phyloP scores from a whole-genome alignment of 2,329 filamentous ascomycete genomes.

The Pyrenophora graminea region DNA sequence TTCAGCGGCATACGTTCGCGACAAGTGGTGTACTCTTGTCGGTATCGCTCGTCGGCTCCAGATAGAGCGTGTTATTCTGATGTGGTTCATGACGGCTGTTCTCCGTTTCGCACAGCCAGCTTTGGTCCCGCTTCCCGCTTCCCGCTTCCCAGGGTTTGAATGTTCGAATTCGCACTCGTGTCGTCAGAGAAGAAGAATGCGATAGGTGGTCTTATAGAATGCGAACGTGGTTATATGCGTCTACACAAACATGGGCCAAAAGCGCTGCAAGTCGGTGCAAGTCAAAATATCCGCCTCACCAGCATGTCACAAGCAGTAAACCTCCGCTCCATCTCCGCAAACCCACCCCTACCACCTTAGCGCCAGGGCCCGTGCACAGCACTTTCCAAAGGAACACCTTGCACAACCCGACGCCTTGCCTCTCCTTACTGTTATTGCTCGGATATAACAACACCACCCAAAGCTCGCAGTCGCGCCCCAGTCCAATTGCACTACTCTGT shows the following conservation, averaged over 20 bases:
- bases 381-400: slow-evolving; percentile 20
- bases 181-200: background rate
- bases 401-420: slow-evolving; percentile 5
- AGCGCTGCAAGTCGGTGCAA: background rate
- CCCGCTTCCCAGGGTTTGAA: no score
- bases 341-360: slow-evolving; percentile 1
- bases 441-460: no score
- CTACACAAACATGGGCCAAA: background rate
- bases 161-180: background rate
- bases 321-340: slow-evolving; percentile 33
- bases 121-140: slow-evolving; percentile 3
- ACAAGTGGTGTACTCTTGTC: slow-evolving; percentile 6
- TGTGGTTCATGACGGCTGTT: slow-evolving; percentile 19
- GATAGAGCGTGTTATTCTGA: slow-evolving; percentile 11
- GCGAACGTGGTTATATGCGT: no score
- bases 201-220: background rate
- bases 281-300: no score
- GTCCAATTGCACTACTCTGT: no score
- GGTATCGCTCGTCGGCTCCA: slow-evolving; percentile 4
- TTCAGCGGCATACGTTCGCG: slow-evolving; percentile 23
- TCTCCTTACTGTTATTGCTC: background rate
- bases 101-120: background rate
- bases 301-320: slow-evolving; percentile 18
- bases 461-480: no score
- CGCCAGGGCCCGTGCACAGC: slow-evolving; percentile 21